phyloP scores from a whole-genome alignment of 163 green algal species.

The Scenedesmus sp. region DNA sequence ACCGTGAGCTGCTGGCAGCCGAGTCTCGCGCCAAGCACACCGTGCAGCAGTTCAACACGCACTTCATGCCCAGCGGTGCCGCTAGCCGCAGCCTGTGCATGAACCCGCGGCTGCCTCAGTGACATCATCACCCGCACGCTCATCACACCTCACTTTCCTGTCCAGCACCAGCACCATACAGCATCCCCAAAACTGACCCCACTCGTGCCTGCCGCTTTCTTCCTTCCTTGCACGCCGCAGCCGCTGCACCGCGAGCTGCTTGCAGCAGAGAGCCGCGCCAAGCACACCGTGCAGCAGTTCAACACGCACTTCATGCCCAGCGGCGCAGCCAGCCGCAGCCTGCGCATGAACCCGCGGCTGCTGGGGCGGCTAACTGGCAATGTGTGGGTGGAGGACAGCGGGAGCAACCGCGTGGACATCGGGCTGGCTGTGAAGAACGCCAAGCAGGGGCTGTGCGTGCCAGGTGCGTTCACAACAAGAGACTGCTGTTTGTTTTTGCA shows the following conservation, averaged over 20 bases:
- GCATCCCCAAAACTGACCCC: neutral
- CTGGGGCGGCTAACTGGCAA: conserved; percentile 87
- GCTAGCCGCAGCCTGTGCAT: conserved; percentile 62
- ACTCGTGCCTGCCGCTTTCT: neutral
- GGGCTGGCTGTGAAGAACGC: conserved; percentile 87
- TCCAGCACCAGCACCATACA: no score
- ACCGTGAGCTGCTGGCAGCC: conserved; percentile 23
- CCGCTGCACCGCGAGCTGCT: conserved; percentile 39
- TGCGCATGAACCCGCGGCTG: conserved; percentile 73
- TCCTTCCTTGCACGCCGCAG: neutral
- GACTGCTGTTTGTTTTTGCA: no score
- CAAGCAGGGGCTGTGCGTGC: conserved; percentile 80
- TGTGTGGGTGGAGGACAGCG: conserved; percentile 71
- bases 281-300: conserved; percentile 28
- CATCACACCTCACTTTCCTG: no score
- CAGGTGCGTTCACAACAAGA: conserved; percentile 49
- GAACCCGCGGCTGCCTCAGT: conserved; percentile 61
- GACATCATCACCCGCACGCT: no score
- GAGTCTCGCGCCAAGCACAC: conserved; percentile 16
- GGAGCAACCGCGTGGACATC: conserved; percentile 75
- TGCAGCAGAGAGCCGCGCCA: conserved; percentile 1
- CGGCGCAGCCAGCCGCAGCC: neutral
- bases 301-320: conserved; percentile 21
- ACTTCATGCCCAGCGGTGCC: conserved; percentile 23
- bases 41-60: conserved; percentile 18